Base-by-base conservation (phyloP, 768 basidiomycete species). In the Antrodiella citrinella region DNA sequence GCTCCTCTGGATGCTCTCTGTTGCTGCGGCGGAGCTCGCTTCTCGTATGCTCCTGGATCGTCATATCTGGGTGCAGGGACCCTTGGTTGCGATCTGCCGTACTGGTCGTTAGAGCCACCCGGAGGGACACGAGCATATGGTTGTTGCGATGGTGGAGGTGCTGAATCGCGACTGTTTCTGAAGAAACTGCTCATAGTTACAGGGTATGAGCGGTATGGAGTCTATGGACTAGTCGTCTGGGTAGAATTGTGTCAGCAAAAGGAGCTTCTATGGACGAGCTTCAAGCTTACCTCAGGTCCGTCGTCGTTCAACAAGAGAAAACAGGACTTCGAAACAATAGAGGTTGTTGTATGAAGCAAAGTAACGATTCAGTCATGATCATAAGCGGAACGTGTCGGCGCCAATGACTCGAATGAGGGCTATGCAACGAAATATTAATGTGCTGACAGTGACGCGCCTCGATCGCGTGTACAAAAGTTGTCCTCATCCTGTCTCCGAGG, bases 71-170 rank as follows among this genome's bases (percentile, higher is more conserved):
- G 55, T 20, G 61, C 55, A 2, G 65, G 61, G 3, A 61, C 60
- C 3, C 62, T 56, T n/a, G 51, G 30, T 12, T 50, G 26, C 2
- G 52, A 42, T 41, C 50, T 22, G 42, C 47, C 38, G 20, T 42
- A 25, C 7, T 35, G 7, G 7, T 7, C 7, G 7, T 35, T 7
- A 23, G 48, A 43, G 22, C 61, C 60, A 44, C 71, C 69, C 7
- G 59, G 65, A 4, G 75, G 73, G 5, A 75, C 26, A 49, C 75
- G 73, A 44, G 66, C 63, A 62, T 80, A 77, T 20, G 66, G 65
- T 26, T 67, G 65, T 35, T 73, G 58, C 0, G 30, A 15, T 35
- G 30, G 30, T 35, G 68, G 67, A 1, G 74, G 67, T 21, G 44
- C 23, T 26, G 40, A 38, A 12, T 26, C 23, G 21, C n/a, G 30